Evolutionary conservation across 148 eudicot genomes (phyloP), one percentile per base, ranked within the genome.

Genomic region (Tetragonia tetragonoides): DNA sequence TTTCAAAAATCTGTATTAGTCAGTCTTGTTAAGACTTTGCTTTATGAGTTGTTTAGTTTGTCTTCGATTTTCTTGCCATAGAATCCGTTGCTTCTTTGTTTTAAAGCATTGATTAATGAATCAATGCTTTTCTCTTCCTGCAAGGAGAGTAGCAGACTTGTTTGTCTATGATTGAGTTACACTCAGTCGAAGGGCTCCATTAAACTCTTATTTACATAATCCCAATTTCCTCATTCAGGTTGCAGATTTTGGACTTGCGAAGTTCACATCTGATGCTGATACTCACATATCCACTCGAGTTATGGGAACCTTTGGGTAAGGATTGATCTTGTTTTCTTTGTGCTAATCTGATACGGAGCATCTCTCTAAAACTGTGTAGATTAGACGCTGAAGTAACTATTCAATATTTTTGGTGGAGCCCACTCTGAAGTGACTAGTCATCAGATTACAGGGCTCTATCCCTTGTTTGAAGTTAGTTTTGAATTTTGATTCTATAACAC

Each of bases 181-280:
- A 14, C 21, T 69, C 16, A 1, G 10, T 28, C 57, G 24, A 9
- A 5, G 6, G 15, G 34, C 34, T 59, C 34, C 20, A 40, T 51
- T 40, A 51, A 54, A 41, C 16, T 42, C 64, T 64, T 14, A 42
- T 41, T 39, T 56, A 9, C 40, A 37, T 68, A 0, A 41, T 61
- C 44, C 54, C 47, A 46, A 71, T 28, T 51, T 75, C 65, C 69
- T 75, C 68, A 71, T 75, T 70, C 87, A 94, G 98, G 98, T 94
- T 84, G 98, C 98, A 63, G 98, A 94, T 83, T 94, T 94, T 90
- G 98, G 98, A 78, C 92, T 92, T 37, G 98, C 98, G 54, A 94
- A 90, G 85, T 77, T 92, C 62, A 49, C 95, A 63, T 87, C 97
- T 75, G 98, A 90, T 73, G 84, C 82, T 75, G 84, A 90, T 63